Conservation (phyloP, 2,329 filamentous ascomycete species). For the Colletotrichum tropicale region DNA sequence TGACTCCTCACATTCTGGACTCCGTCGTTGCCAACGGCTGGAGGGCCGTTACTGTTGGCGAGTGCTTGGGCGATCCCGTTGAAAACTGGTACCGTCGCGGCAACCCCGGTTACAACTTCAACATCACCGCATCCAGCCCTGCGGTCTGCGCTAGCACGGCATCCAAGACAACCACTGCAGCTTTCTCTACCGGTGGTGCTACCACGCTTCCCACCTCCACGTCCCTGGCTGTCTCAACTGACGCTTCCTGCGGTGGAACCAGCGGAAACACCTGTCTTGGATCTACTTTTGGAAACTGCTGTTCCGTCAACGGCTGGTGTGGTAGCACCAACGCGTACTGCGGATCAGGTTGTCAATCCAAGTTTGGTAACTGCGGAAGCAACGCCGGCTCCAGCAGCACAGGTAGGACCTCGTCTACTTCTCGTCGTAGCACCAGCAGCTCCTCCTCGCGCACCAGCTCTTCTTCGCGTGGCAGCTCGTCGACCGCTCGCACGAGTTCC, state of each 20-base stretch:
- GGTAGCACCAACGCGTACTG: conserved; percentile 26
- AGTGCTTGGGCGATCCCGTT: conserved; percentile 47
- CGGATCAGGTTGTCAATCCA: conserved; percentile 20
- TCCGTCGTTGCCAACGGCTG: conserved; percentile 28
- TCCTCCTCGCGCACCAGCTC: neutral
- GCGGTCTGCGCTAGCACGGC: neutral
- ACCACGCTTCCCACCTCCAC: conserved; percentile 20
- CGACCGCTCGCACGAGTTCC: neutral
- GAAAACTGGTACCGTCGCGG: conserved; percentile 49
- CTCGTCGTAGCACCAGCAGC: neutral
- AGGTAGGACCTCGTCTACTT: neutral
- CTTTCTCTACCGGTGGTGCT: conserved; percentile 9
- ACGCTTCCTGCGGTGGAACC: conserved; percentile 36
- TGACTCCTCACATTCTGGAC: conserved; percentile 36
- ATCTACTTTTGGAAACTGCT: conserved; percentile 41
- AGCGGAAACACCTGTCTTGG: conserved; percentile 36
- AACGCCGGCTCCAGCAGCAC: neutral
- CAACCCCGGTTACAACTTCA: conserved; percentile 26
- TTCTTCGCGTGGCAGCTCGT: neutral
- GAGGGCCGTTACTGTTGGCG: conserved; percentile 45
- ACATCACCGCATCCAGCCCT: neutral
- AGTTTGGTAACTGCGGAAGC: conserved; percentile 20
- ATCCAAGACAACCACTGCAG: neutral
- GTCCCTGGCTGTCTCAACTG: conserved; percentile 28
- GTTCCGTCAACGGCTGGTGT: conserved; percentile 44